These are phyloP conservation scores for Picochlorum sp. DNA, from an alignment of 139 green algal genomes.

Conservation along the genomic window DNA sequence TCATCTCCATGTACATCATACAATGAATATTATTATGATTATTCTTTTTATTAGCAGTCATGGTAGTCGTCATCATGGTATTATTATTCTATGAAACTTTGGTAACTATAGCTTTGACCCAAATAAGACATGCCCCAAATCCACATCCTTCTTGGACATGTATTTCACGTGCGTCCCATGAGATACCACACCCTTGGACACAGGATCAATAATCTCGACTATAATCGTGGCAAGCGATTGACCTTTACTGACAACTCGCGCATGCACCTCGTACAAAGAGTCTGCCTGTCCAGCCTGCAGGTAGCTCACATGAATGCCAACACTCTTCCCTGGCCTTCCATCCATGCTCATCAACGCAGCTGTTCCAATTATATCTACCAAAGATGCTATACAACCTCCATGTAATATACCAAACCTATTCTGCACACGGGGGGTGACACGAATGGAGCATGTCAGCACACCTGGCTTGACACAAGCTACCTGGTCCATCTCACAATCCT, in stretches of 20 bases:
- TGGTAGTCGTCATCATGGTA: no score
- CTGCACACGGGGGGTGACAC: neutral
- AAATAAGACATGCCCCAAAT: neutral
- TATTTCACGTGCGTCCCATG: slow-evolving; percentile 14
- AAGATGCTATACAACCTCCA: slow-evolving; percentile 29
- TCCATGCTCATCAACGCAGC: slow-evolving; percentile 32
- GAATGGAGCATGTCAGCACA: neutral
- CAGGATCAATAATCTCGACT: slow-evolving; percentile 13
- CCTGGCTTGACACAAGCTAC: no score
- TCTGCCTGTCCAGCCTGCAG: slow-evolving; percentile 10
- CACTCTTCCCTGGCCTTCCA: slow-evolving; percentile 7
- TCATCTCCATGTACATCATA: no score
- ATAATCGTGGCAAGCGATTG: slow-evolving; percentile 7
- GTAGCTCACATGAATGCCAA: slow-evolving; percentile 24
- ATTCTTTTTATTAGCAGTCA: no score
- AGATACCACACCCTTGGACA: neutral
- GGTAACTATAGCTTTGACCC: neutral
- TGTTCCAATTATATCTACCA: slow-evolving; percentile 35
- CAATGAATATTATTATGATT: no score
- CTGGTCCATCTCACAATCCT: no score
- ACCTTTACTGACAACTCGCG: slow-evolving; percentile 10
- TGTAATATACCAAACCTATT: slow-evolving; percentile 26
- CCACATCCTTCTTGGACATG: slow-evolving; percentile 3
- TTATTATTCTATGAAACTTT: no score
- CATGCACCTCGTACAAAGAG: slow-evolving; percentile 7